Evolutionary conservation across 129 eudicot genomes (phyloP).

Genomic region (Saussurea involucrata): DNA sequence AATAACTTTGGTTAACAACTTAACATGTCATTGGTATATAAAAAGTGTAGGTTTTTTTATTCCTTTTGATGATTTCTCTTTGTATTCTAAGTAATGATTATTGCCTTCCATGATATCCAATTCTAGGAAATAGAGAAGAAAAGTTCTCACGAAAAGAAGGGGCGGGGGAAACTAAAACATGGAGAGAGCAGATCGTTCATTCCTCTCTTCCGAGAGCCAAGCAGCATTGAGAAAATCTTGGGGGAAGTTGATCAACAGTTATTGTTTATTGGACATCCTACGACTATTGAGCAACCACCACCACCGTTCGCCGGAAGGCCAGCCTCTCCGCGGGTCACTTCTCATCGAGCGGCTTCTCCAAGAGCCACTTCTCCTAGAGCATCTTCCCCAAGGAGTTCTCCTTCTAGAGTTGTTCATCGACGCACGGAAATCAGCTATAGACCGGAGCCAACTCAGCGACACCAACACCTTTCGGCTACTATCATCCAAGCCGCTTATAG

Average conservation of each 20-base stretch:
- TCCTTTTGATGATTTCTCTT: slow-evolving; percentile 9
- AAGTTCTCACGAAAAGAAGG: slow-evolving; percentile 51
- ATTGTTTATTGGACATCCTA: slow-evolving; percentile 44
- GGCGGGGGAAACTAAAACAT: slow-evolving; percentile 51
- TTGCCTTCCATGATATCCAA: background rate
- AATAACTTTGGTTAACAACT: background rate
- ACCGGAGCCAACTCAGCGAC: slow-evolving; percentile 67
- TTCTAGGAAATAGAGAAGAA: slow-evolving; percentile 68
- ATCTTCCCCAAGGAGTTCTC: slow-evolving; percentile 33
- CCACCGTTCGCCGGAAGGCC: slow-evolving; percentile 31
- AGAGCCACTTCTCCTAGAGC: slow-evolving; percentile 42
- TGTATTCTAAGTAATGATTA: background rate
- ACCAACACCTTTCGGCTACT: slow-evolving; percentile 74
- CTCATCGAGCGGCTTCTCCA: slow-evolving; percentile 41
- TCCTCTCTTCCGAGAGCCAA: slow-evolving; percentile 87
- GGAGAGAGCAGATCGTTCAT: slow-evolving; percentile 81
- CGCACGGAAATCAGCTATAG: slow-evolving; percentile 36
- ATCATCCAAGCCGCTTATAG: slow-evolving; percentile 80
- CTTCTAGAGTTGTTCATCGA: slow-evolving; percentile 36
- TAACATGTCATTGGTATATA: background rate
- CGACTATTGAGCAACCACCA: slow-evolving; percentile 42
- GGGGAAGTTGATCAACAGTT: slow-evolving; percentile 82
- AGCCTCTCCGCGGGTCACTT: slow-evolving; percentile 37
- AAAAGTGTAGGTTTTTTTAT: background rate
- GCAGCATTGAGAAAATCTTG: slow-evolving; percentile 93